Conservation (phyloP, 2,329 filamentous ascomycete species). For the Stagonosporopsis cucurbitacearum region DNA sequence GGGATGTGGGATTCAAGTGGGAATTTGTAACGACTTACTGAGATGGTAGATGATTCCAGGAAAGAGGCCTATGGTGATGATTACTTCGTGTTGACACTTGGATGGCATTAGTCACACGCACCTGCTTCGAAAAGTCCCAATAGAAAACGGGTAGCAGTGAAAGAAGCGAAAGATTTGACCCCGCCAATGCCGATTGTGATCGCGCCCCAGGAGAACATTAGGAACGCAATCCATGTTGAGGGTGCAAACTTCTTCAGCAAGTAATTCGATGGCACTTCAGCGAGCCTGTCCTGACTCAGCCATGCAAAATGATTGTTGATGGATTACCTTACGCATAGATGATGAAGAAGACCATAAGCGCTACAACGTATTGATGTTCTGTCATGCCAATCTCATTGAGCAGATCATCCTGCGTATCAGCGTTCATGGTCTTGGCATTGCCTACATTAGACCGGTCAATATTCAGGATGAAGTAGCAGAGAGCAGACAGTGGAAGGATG, state of each 20-base stretch:
- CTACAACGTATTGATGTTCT: background rate
- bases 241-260: background rate
- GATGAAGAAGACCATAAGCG: background rate
- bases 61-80: background rate
- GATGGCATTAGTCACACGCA: background rate
- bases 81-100: background rate
- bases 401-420: background rate
- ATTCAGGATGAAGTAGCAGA: background rate
- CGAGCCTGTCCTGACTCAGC: background rate
- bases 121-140: background rate
- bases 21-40: background rate
- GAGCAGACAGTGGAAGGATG: background rate
- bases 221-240: background rate
- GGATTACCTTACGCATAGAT: background rate
- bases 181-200: background rate
- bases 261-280: background rate
- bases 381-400: background rate
- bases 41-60: background rate
- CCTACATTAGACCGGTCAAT: background rate
- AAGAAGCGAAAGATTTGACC: background rate
- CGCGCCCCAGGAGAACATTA: background rate
- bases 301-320: background rate
- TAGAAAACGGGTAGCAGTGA: background rate
- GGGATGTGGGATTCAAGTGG: background rate
- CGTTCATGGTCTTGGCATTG: background rate